Base-by-base conservation (phyloP, 257 asterid genomes). In the Galeopsis tetrahit region DNA sequence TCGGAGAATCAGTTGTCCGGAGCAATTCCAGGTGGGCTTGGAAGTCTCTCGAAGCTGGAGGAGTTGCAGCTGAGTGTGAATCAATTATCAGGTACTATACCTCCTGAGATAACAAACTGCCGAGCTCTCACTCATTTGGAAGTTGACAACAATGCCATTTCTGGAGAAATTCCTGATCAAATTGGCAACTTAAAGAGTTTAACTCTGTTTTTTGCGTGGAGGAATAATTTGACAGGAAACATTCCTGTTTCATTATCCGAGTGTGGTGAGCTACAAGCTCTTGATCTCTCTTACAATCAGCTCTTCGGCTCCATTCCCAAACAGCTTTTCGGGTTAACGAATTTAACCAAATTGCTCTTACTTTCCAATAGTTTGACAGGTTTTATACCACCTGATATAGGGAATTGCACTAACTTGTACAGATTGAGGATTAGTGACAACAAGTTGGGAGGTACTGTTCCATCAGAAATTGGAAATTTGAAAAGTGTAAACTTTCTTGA, bases 151-250 rank as follows among this genome's bases (percentile, higher is more conserved):
- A 94, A 94, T 69, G 72, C 8, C 1, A 69, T 94, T 32, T 85
- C 93, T 0, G 99, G 99, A 0, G 92, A 88, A 32, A 88, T 94
- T 63, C 99, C 99, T 1, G 14, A 35, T 21, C 77, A 82, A 51
- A 85, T 94, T 34, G 96, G 99, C 42, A 86, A 80, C 8, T 33
- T 94, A 40, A 79, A 63, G 69, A 81, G 82, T 66, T 61, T 94
- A 79, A 87, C 82, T 49, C 83, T 94, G 77, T 86, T 94, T 68
- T 94, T 91, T 34, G 98, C 99, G 66, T 94, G 99, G 99, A 83
- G 75, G 87, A 94, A 94, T 76, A 92, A 92, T 52, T 75, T 94
- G 55, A 88, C 97, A 9, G 99, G 99, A 17, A 77, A 33, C 1
- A 90, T 94, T 63, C 99, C 98, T 6, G 95, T 78, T 40, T 79